phyloP scores from a whole-genome alignment of 768 basidiomycete species.

The Lactarius hengduanensis region DNA sequence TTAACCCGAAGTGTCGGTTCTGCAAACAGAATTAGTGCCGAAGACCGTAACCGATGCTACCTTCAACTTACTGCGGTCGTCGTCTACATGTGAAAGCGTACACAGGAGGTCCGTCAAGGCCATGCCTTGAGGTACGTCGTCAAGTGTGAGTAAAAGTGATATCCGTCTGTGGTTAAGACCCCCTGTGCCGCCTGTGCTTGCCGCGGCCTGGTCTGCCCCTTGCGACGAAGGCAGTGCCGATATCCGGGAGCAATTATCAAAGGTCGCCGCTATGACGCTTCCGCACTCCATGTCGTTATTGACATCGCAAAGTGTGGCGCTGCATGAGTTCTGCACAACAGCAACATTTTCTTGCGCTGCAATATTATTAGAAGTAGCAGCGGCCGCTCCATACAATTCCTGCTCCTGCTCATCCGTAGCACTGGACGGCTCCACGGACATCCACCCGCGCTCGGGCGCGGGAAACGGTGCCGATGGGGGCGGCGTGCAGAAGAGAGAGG shows the following conservation, averaged over 20 bases:
- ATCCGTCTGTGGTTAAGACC: not conserved
- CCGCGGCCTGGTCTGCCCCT: not conserved
- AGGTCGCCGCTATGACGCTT: not conserved
- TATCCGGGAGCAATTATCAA: not conserved
- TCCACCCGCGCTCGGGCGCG: no score
- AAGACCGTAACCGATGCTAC: not conserved
- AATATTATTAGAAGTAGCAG: not conserved
- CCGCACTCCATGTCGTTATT: not conserved
- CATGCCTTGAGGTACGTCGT: constrained; percentile 9
- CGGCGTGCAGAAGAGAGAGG: not conserved
- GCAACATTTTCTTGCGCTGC: not conserved
- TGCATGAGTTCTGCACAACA: not conserved
- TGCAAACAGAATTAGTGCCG: not conserved
- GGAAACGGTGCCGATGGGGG: not conserved
- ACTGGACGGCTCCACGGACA: not conserved
- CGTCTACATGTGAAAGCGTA: not conserved
- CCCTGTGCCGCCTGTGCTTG: not conserved
- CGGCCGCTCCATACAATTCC: no score
- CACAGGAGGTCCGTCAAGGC: constrained; percentile 1
- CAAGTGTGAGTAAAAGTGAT: not conserved
- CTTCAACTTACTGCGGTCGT: not conserved
- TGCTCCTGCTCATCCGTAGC: not conserved
- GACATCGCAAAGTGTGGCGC: not conserved
- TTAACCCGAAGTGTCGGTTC: not conserved
- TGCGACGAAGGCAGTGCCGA: not conserved